Base-by-base conservation (phyloP, 192 early-diverging fungal genomes). In the Coemansia interrupta region DNA sequence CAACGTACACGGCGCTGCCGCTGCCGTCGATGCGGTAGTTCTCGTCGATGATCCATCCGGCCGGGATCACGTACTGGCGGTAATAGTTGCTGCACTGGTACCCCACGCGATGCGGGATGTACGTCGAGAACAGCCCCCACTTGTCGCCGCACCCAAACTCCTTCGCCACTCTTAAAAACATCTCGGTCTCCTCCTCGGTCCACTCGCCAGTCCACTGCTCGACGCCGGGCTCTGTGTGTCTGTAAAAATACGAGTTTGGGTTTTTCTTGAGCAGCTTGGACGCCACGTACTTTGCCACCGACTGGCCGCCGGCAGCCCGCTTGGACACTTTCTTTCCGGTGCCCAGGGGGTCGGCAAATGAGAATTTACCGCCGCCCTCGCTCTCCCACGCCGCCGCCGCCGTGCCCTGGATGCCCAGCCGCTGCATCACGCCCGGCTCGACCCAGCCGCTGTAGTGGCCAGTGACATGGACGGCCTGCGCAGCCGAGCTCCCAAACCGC, bases 121-220 rank as follows among this genome's bases (percentile, higher is more conserved):
- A 42, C 10, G 64, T 73, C 5, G 67, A 67, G 29, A 70, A 74
- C 43, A 64, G n/a, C 18, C 77, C 77, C 77, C 77, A 80, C 48
- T 80, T 80, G 46, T 80, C 77, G 44, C 77, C 77, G 43, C 77
- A 73, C 13, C 77, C 71, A 64, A 60, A 52, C 42, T 66, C 52
- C 7, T 22, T 23, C 28, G 68, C 63, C 38, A 88, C 80, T 15
- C 73, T 56, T 22, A 88, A 56, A 62, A 90, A 90, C 13, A 80
- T 28, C 13, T 69, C 52, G 32, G 68, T 69, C 61, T 90, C 89
- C 15, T 86, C 78, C 15, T 73, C 68, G 5, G 84, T 85, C 89
- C 89, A 90, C 57, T 89, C 89, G 13, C 85, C 86, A 5, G 83
- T 85, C 84, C 84, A 86, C 63, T 90, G 86, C 44, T 84, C 83